Evolutionary conservation across 345 rosid genomes (phyloP).

Genomic region (Xanthoceras sorbifolium): DNA sequence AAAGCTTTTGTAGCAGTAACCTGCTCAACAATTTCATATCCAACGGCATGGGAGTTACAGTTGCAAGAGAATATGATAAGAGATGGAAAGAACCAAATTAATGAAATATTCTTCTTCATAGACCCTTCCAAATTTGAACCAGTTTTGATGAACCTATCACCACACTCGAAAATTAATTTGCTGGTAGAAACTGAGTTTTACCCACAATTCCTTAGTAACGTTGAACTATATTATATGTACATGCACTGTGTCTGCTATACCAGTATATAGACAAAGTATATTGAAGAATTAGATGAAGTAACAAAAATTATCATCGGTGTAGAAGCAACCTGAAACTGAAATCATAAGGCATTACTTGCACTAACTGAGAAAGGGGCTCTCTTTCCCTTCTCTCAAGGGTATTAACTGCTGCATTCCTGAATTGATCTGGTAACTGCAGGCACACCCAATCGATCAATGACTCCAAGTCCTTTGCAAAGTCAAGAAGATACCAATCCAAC

Average conservation of each 20-base stretch:
- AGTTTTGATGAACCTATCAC: slow-evolving; percentile 7
- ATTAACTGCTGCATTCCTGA: slow-evolving; percentile 58
- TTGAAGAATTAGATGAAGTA: neutral
- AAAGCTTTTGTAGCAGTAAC: neutral
- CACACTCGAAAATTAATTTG: slow-evolving; percentile 1
- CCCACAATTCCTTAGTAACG: neutral
- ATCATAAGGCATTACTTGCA: slow-evolving; percentile 80
- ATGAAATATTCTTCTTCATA: neutral
- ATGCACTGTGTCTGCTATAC: slow-evolving; percentile 17
- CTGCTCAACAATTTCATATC: neutral
- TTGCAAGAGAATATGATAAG: neutral
- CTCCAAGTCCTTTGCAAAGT: slow-evolving; percentile 80
- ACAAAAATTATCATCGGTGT: slow-evolving; percentile 34
- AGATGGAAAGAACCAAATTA: neutral
- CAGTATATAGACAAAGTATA: slow-evolving; percentile 3
- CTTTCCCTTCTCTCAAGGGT: slow-evolving; percentile 53
- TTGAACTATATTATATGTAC: neutral
- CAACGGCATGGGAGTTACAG: too few relatives aligned
- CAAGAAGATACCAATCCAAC: slow-evolving; percentile 87
- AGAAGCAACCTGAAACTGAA: slow-evolving; percentile 78
- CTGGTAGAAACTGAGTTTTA: neutral
- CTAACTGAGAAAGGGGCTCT: slow-evolving; percentile 51
- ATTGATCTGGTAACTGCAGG: slow-evolving; percentile 70
- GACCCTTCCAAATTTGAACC: neutral
- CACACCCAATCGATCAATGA: slow-evolving; percentile 87